Base-by-base conservation (phyloP, 2,329 filamentous ascomycete genomes). In the Epichloe festucae region DNA sequence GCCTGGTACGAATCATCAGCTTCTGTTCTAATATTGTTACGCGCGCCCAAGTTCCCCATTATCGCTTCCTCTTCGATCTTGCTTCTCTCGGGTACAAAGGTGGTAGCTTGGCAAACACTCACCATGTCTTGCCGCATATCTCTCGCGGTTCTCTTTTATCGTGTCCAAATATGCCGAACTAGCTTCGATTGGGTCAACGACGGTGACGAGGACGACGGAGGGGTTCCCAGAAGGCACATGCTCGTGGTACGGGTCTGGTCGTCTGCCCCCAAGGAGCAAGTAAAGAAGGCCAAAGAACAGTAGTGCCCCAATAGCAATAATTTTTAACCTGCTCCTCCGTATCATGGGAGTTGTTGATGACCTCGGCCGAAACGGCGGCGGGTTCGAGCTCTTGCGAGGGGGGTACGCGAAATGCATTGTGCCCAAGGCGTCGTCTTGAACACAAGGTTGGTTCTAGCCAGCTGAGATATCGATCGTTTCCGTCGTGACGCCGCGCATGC, bases 391-490 rank as follows among this genome's bases (percentile, higher is more conserved):
- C 71, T 91, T 95, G 67, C 89, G 85, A 62, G 88, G 81, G 89
- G 89, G 89, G 61, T 94, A 83, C 57, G 90, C 89, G 75, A 91
- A 89, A 68, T 95, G 90, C 89, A 95, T 93, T 59, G 61, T 73
- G 62, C 55, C 57, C 48, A 43, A 42, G 42, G 27, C 35, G 36
- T 23, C 21, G 35, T 14, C 23, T 27, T 45, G 17, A 17, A 23
- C 17, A 31, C 27, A n/a, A 14, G n/a, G 4, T 17, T 17, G 38
- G 21, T 46, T 17, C 43, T 35, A 35, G 43, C 14, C 43, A 35
- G 43, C 43, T 23, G 45, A 36, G 14, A 1, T 36, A 34, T 46
- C 45, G 31, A 21, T 12, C 17, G n/a, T 46, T 38, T 31, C 31
- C 21, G 45, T 38, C 45, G 45, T 46, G 34, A 38, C 34, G 45